phyloP scores from a whole-genome alignment of 495 filamentous ascomycete genomes.

The Aspergillus campestris region DNA sequence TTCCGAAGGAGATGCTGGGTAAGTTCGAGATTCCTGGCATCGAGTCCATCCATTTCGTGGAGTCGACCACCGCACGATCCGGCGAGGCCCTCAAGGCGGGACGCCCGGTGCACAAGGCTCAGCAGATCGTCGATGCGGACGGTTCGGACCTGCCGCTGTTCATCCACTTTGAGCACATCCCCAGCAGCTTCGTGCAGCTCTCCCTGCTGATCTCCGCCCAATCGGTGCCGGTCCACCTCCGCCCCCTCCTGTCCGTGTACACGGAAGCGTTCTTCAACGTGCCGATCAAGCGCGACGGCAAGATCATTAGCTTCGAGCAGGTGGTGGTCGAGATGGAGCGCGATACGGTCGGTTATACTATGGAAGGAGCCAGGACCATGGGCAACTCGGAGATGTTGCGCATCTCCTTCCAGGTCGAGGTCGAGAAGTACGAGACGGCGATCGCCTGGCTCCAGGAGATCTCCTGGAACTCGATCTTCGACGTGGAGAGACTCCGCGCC shows the following conservation, averaged over 20 bases:
- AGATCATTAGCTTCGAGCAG: constrained; percentile 78
- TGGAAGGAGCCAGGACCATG: constrained; percentile 55
- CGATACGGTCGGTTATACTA: constrained; percentile 76
- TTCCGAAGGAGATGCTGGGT: constrained; percentile 67
- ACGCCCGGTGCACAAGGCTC: constrained; percentile 55
- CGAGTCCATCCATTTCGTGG: constrained; percentile 87
- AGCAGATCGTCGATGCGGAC: constrained; percentile 67
- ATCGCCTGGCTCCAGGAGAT: constrained; percentile 83
- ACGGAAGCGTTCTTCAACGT: constrained; percentile 90
- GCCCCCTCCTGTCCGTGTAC: constrained; percentile 77
- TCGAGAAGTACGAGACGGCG: constrained; percentile 73
- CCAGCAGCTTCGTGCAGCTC: constrained; percentile 81
- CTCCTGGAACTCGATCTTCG: constrained; percentile 81
- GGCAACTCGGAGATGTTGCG: constrained; percentile 72
- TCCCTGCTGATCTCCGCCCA: constrained; percentile 69
- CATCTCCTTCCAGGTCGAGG: constrained; percentile 77
- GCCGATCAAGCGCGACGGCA: constrained; percentile 69
- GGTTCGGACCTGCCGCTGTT: constrained; percentile 62
- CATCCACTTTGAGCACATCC: constrained; percentile 93
- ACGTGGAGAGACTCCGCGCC: constrained; percentile 68
- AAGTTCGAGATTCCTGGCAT: constrained; percentile 73
- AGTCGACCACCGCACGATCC: constrained; percentile 77
- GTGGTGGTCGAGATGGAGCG: constrained; percentile 83
- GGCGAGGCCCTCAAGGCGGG: constrained; percentile 69
- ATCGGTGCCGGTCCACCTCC: constrained; percentile 59